Base-by-base conservation (phyloP, 2,329 filamentous ascomycete species). In the Diaporthe longicolla region DNA sequence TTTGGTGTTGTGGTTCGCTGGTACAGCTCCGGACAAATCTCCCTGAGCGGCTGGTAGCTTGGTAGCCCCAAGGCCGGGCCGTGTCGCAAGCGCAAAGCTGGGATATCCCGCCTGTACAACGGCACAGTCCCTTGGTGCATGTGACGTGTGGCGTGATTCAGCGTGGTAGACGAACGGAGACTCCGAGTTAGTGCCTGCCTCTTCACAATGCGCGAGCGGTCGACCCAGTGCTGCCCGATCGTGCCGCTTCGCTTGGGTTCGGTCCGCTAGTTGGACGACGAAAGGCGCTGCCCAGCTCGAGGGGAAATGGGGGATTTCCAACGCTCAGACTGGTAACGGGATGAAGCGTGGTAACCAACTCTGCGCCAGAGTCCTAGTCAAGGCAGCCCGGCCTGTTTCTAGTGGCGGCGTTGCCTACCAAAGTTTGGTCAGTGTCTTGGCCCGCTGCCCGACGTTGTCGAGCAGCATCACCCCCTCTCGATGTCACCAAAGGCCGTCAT, bases 61-160 rank as follows among this genome's bases (percentile, higher is more conserved):
- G 21, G 70, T 63, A 32, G 57, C 45, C 45, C 57, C 70, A 71
- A 71, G 52, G 50, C 35, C 54, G 70, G 48, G 70, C 45, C 48
- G 57, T 35, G 40, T 68, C 63, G 48, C 63, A 50, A 35, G 63
- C 45, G n/a, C 24, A 17, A 45, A 19, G 70, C 70, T 63, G 45
- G 70, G 70, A 71, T 63, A 71, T 71, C 70, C 70, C 70, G 50
- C 63, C 63, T 40, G 63, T 21, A 21, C 10, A 29, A 45, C 63
- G 63, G 48, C 63, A 66, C 50, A 52, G 63, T 68, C 63, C 63
- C 32, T 68, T 37, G 63, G 29, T 54, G 48, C 63, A 29, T 68
- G 63, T 24, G 63, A 68, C 48, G 29, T 54, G 63, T 68, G 63
- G 48, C 63, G 48, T 68, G 48, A 40, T 68, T 68, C 63, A 68